These are phyloP conservation scores for Helotiales sp. DNA, from an alignment of 2,329 filamentous ascomycete genomes.

Conservation along the genomic window DNA sequence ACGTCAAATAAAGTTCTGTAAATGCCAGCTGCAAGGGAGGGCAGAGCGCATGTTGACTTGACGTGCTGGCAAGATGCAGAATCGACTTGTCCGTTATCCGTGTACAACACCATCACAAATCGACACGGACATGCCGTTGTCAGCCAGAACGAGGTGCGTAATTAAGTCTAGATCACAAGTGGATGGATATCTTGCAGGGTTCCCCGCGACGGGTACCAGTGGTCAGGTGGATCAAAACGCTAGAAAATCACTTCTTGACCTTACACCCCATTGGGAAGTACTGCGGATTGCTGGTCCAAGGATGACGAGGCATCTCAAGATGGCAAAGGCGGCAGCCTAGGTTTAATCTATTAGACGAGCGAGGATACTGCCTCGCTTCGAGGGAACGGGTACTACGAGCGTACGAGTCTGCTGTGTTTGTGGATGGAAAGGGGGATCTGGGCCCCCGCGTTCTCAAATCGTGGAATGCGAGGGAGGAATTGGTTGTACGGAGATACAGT, in stretches of 20 bases:
- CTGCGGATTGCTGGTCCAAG: neutral
- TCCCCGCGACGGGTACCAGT: conserved; percentile 10
- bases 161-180: neutral
- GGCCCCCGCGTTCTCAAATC: neutral
- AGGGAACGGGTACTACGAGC: too few species aligned
- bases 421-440: neutral
- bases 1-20: neutral
- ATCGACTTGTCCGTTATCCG: neutral
- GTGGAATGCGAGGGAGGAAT: neutral
- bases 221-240: conserved; percentile 4
- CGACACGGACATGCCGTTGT: neutral
- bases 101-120: neutral
- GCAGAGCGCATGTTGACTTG: too few species aligned
- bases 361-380: too few species aligned
- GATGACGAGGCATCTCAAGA: neutral
- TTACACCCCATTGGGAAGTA: neutral
- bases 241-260: neutral
- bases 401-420: too few species aligned
- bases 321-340: neutral
- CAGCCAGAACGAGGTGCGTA: neutral
- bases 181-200: neutral
- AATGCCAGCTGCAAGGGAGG: neutral
- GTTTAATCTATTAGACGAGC: neutral
- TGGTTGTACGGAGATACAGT: too few species aligned
- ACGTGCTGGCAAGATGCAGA: too few species aligned